phyloP scores from a whole-genome alignment of 805 yeast species.

The Wickerhamiella azyma region DNA sequence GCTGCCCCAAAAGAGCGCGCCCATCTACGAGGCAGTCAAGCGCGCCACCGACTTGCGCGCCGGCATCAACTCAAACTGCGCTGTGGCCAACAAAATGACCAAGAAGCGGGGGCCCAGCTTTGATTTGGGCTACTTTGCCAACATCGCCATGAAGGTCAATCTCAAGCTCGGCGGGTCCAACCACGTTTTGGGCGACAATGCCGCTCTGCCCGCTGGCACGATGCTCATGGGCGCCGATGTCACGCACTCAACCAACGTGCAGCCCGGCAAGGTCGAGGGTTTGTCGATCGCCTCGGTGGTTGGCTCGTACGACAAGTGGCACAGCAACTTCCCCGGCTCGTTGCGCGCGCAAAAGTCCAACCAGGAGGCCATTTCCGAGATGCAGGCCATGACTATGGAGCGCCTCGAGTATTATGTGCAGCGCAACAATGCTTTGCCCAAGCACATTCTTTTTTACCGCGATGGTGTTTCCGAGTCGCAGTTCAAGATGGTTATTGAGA shows the following conservation, averaged over 20 bases:
- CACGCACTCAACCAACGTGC: conserved; percentile 5
- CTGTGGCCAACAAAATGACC: conserved; percentile 8
- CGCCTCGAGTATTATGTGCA: conserved; percentile 3
- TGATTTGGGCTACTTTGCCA: conserved; percentile 9
- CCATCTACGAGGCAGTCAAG: conserved; percentile 9
- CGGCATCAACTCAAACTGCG: conserved; percentile 8
- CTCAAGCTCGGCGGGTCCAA: conserved; percentile 9
- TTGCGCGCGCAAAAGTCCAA: conserved; percentile 7
- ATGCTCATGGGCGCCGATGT: conserved; percentile 9
- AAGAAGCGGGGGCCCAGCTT: conserved; percentile 7
- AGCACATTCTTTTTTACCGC: conserved; percentile 7
- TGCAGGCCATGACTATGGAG: conserved; percentile 5
- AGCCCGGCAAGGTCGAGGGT: conserved; percentile 6
- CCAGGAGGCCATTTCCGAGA: conserved; percentile 6
- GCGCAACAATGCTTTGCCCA: conserved; percentile 3
- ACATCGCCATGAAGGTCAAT: conserved; percentile 10
- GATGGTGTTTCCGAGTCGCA: conserved; percentile 10
- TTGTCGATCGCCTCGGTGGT: conserved; percentile 8
- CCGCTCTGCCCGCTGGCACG: conserved; percentile 4
- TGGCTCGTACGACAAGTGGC: conserved; percentile 5
- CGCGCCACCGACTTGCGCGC: conserved; percentile 10
- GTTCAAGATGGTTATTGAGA: conserved; percentile 7
- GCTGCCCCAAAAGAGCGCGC: conserved; percentile 5
- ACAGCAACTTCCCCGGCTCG: conserved; percentile 8
- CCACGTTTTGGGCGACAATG: conserved; percentile 6